Base-by-base conservation (phyloP, 768 basidiomycete species). In the Atractiella rhizophila region DNA sequence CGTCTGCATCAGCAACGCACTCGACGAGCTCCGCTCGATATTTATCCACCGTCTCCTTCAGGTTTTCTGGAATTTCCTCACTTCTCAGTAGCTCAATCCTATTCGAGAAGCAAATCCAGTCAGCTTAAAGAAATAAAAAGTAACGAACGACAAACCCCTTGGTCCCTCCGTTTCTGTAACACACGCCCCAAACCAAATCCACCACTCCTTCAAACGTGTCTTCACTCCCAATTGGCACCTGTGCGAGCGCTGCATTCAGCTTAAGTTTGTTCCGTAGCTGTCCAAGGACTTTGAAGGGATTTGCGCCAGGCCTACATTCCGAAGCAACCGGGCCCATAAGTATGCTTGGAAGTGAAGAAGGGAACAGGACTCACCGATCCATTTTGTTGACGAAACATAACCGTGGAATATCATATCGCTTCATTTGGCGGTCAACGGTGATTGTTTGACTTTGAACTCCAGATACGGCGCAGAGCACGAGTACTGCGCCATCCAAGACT, bases 401-500 rank as follows among this genome's bases (percentile, higher is more conserved):
- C 32, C 91, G 69, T 43, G 91, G 91, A 43, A 98, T 81, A 53
- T 76, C 75, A 57, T 98, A 98, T 27, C 91, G 72, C 46, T 80
- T 69, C 91, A 98, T 98, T 66, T 98, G 91, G 45, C 91, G 68
- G 62, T 98, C 91, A 28, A 98, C 91, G 11, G 91, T 98, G 18
- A 83, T 96, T 2, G 91, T 98, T 69, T 98, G 91, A 61, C 78
- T 82, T 73, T 86, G 61, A 13, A 98, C 91, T 48, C 91, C 91
- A 40, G 83, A 76, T 32, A 98, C 91, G 18, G 91, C 85, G 60
- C 91, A 96, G 19, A 98, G 65, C 24, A 98, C 91, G 54, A 98
- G 59, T 35, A 96, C 76, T 38, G 91, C 91, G 47, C 91, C 91
- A 57, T 98, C 91, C 47, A 98, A 64, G 7, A 96, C 91, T 37